phyloP scores from a whole-genome alignment of 1,284 basidiomycete genomes.

The Ustilago trichophora region DNA sequence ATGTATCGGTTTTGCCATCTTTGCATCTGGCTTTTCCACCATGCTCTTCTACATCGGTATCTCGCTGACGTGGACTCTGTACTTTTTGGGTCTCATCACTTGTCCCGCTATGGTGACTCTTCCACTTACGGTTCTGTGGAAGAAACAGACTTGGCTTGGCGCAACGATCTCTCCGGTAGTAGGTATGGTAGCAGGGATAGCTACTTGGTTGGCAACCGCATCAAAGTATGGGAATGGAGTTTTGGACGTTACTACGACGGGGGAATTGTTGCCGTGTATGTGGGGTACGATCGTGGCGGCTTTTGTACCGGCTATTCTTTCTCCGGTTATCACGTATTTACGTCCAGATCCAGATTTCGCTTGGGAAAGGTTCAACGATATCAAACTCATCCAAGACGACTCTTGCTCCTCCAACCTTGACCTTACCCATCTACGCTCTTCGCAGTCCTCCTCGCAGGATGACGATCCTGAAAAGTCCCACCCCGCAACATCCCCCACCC shows the following conservation, averaged over 20 bases:
- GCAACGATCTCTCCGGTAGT: conserved; percentile 45
- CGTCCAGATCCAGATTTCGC: conserved; percentile 35
- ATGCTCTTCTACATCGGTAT: conserved; percentile 56
- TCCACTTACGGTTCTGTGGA: conserved; percentile 59
- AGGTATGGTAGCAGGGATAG: conserved; percentile 57
- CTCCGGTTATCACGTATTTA: conserved; percentile 28
- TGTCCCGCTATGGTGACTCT: conserved; percentile 57
- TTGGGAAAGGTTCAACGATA: conserved; percentile 52
- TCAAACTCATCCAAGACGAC: conserved; percentile 39
- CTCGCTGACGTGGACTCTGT: conserved; percentile 57
- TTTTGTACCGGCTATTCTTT: conserved; percentile 38
- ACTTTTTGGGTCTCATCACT: conserved; percentile 60
- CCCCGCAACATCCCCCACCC: neutral
- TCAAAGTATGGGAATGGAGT: conserved; percentile 44
- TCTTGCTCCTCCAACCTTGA: conserved; percentile 1
- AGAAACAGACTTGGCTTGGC: conserved; percentile 51
- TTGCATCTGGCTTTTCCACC: conserved; percentile 43
- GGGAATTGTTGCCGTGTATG: conserved; percentile 51
- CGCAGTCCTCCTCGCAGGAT: neutral
- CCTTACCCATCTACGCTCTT: neutral
- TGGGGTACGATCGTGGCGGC: conserved; percentile 58
- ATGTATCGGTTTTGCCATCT: conserved; percentile 56
- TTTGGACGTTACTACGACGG: conserved; percentile 33
- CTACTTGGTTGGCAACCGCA: conserved; percentile 59
- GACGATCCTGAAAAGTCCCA: neutral